Evolutionary conservation across 2,329 filamentous ascomycete genomes (phyloP).

Genomic region (Phaeosphaeria sp.): DNA sequence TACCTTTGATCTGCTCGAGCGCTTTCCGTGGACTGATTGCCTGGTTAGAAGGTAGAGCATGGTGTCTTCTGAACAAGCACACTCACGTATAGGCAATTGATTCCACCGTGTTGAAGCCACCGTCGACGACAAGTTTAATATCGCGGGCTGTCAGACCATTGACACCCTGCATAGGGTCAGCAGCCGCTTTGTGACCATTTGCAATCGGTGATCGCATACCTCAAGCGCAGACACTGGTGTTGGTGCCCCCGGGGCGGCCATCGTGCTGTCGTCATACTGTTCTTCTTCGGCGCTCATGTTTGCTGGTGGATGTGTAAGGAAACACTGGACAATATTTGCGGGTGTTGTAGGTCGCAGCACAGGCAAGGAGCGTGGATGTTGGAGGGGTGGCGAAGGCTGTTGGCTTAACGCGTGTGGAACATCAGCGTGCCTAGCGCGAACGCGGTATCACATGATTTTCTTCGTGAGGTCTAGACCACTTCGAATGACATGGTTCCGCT

Average conservation of each 20-base stretch:
- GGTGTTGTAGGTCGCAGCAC: background rate
- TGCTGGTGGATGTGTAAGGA: background rate
- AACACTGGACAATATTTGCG: background rate
- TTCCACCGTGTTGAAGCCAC: slow-evolving; percentile 94
- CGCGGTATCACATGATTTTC: slow-evolving; percentile 32
- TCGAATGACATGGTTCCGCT: too few species aligned
- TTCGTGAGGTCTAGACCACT: background rate
- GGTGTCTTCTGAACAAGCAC: background rate
- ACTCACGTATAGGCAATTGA: slow-evolving; percentile 88
- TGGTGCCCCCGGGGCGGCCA: slow-evolving; percentile 87
- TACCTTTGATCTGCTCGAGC: slow-evolving; percentile 95
- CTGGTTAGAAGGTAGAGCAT: slow-evolving; percentile 24
- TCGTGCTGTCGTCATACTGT: slow-evolving; percentile 71
- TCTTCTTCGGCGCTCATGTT: slow-evolving; percentile 59
- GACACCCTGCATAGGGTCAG: slow-evolving; percentile 68
- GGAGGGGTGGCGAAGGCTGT: slow-evolving; percentile 18
- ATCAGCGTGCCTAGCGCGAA: slow-evolving; percentile 20
- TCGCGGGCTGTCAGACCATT: slow-evolving; percentile 92
- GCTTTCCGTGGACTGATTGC: slow-evolving; percentile 67
- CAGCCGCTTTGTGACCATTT: background rate
- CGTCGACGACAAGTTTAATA: slow-evolving; percentile 90
- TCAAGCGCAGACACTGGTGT: slow-evolving; percentile 86
- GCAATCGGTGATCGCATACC: slow-evolving; percentile 60
- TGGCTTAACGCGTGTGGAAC: slow-evolving; percentile 8
- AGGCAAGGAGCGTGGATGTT: slow-evolving; percentile 5